Conservation (phyloP, 1,284 basidiomycete species). For the Sanghuangporus baumii region DNA sequence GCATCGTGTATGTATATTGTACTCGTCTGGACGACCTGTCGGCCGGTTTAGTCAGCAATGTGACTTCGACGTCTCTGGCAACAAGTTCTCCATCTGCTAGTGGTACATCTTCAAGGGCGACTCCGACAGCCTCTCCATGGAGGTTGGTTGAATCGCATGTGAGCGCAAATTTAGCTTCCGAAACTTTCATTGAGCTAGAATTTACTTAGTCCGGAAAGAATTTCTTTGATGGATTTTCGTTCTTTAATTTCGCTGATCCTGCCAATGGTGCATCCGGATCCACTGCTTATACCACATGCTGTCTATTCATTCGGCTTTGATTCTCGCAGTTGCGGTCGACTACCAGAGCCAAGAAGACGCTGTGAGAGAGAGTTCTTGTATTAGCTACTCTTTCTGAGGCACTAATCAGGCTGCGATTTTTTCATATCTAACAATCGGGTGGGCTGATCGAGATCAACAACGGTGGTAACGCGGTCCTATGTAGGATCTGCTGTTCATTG, state of each 20-base stretch:
- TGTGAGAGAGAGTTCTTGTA: slow-evolving; percentile 27
- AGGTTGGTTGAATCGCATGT: slow-evolving; percentile 16
- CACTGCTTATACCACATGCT: neutral
- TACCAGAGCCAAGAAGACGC: slow-evolving; percentile 54
- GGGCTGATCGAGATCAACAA: slow-evolving; percentile 56
- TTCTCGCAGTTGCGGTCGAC: slow-evolving; percentile 23
- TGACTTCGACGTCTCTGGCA: slow-evolving; percentile 13
- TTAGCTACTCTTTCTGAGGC: slow-evolving; percentile 8
- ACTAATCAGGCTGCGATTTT: neutral
- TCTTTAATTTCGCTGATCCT: slow-evolving; percentile 68
- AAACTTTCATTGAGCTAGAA: neutral
- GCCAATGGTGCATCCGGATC: slow-evolving; percentile 55
- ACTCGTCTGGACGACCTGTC: slow-evolving; percentile 9
- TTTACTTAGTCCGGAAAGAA: slow-evolving; percentile 45
- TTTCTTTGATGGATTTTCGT: slow-evolving; percentile 82
- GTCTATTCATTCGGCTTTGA: neutral
- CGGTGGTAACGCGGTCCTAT: slow-evolving; percentile 71
- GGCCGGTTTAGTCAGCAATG: neutral
- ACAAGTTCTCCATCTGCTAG: slow-evolving; percentile 10
- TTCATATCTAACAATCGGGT: slow-evolving; percentile 35
- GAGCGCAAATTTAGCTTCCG: neutral
- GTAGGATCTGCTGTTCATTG: neutral
- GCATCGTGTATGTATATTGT: slow-evolving; percentile 16
- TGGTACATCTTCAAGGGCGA: slow-evolving; percentile 1
- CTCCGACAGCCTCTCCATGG: slow-evolving; percentile 13